Evolutionary conservation across 192 early-diverging fungal species (phyloP), one percentile per base, ranked within the genome.

Genomic region (Linnemannia exigua): DNA sequence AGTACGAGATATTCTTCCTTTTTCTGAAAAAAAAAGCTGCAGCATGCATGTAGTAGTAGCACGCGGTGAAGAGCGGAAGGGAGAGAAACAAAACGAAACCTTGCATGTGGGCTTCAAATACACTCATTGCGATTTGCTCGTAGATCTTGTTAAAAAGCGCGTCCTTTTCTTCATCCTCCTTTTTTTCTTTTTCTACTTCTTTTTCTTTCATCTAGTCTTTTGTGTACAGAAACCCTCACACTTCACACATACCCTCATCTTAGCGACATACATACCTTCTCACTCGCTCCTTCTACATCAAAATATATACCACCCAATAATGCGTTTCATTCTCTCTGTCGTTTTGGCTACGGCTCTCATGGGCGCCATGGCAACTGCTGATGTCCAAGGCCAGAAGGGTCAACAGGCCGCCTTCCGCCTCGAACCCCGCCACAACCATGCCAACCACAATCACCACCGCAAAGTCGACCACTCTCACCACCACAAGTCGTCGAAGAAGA

Each of bases 281-380:
- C 72, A 74, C 50, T 44, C 41, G 19, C 11, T 3, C 6, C 16
- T 70, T 33, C 38, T n/a, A 28, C 48, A 33, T 17, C 50, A 19
- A 35, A 25, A 35, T 22, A 5, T 68, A 44, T 72, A 67, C 35
- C 63, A 63, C 1, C 8, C 25, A 44, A 68, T 48, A 36, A 86
- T 86, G 84, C 84, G 84, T 67, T 80, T 80, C 79, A 77, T 80
- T 44, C 67, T 80, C 66, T 86, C 84, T 22, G 75, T 69, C 48
- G 25, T 86, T 75, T 61, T 86, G 28, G 84, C 84, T 37, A 58
- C 84, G 25, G 84, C 75, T 20, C 78, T 86, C 67, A 20, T 80
- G 31, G 84, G 84, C 25, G 44, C 84, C 63, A 80, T 86, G 15
- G 84, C 71, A 28, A 73, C 70, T 16, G 84, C 75, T 54, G 78